These are phyloP conservation scores for Nelumbo lutea DNA, from an alignment of 164 flowering plant genomes.

Conservation along the genomic window DNA sequence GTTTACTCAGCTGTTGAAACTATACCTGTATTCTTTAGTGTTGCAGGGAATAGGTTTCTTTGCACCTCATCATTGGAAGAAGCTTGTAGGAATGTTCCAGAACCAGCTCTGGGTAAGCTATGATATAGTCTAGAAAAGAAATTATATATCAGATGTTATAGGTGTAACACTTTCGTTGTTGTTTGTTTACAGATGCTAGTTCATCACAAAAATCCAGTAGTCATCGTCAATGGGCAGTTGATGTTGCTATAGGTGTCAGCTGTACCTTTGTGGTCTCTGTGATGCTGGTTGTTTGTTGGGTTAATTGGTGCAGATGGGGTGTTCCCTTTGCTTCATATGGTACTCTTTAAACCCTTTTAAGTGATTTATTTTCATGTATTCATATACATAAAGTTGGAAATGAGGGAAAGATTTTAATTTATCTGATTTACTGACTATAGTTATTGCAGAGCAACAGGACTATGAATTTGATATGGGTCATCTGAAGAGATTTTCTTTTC, in stretches of 20 bases:
- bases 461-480: slow-evolving; percentile 75
- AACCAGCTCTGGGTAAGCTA: slow-evolving; percentile 51
- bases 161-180: slow-evolving; percentile 5
- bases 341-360: slow-evolving; percentile 20
- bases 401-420: background rate
- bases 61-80: slow-evolving; percentile 48
- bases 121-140: background rate
- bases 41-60: slow-evolving; percentile 76
- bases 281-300: slow-evolving; percentile 53
- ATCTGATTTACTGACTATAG: slow-evolving; percentile 13
- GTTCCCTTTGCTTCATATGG: slow-evolving; percentile 51
- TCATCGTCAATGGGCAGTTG: slow-evolving; percentile 49
- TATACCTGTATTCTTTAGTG: slow-evolving; percentile 33
- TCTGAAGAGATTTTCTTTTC: slow-evolving; percentile 73
- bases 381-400: background rate
- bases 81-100: slow-evolving; percentile 39
- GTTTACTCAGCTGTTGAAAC: slow-evolving; percentile 5
- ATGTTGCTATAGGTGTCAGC: slow-evolving; percentile 47
- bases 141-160: background rate
- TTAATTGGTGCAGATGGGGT: slow-evolving; percentile 62
- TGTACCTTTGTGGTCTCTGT: slow-evolving; percentile 52
- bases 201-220: slow-evolving; percentile 23
- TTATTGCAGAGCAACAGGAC: slow-evolving; percentile 71
- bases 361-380: background rate
- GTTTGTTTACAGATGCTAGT: slow-evolving; percentile 42